Percentiles rank a stretch among this genome's conserved stretches.
Conservation (phyloP, 2,329 filamentous ascomycete genomes). For the Sphaceloma murrayae region DNA sequence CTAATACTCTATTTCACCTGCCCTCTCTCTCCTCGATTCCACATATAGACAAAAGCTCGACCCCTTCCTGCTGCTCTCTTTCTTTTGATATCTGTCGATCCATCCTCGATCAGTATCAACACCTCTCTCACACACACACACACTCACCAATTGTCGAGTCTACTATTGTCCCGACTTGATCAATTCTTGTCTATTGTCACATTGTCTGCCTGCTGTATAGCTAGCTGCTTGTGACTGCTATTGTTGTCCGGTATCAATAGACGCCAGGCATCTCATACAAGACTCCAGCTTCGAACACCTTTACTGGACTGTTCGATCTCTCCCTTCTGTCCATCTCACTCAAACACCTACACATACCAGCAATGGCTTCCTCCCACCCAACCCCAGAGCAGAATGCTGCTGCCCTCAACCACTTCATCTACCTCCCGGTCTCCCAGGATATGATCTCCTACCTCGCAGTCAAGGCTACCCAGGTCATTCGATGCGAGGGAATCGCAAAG, state of each 20-base stretch:
- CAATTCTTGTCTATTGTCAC: slow-evolving; percentile 21
- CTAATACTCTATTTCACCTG: slow-evolving; percentile 16
- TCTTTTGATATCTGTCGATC: slow-evolving; percentile 20
- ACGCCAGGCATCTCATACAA: slow-evolving; percentile 18
- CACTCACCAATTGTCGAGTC: slow-evolving; percentile 18
- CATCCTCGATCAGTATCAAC: slow-evolving; percentile 18
- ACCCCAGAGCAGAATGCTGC: slow-evolving; percentile 51
- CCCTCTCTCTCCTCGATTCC: slow-evolving; percentile 20
- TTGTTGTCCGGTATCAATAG: slow-evolving; percentile 26
- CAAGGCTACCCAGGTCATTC: slow-evolving; percentile 68
- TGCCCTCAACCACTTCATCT: slow-evolving; percentile 72
- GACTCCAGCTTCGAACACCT: slow-evolving; percentile 16
- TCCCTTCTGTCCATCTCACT: too few species aligned
- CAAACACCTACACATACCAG: slow-evolving; percentile 18
- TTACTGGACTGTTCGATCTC: slow-evolving; percentile 17
- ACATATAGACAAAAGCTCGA: slow-evolving; percentile 23
- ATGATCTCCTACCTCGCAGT: slow-evolving; percentile 71
- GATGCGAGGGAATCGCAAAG: slow-evolving; percentile 52
- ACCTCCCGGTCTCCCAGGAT: slow-evolving; percentile 60
- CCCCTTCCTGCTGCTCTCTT: slow-evolving; percentile 22
- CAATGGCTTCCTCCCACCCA: slow-evolving; percentile 38
- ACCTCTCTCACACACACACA: too few species aligned
- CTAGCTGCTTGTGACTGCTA: slow-evolving; percentile 18
- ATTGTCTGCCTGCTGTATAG: slow-evolving; percentile 10
- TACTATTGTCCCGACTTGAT: slow-evolving; percentile 21